Base-by-base conservation (phyloP, 192 early-diverging fungal genomes). In the Diversispora epigaea region DNA sequence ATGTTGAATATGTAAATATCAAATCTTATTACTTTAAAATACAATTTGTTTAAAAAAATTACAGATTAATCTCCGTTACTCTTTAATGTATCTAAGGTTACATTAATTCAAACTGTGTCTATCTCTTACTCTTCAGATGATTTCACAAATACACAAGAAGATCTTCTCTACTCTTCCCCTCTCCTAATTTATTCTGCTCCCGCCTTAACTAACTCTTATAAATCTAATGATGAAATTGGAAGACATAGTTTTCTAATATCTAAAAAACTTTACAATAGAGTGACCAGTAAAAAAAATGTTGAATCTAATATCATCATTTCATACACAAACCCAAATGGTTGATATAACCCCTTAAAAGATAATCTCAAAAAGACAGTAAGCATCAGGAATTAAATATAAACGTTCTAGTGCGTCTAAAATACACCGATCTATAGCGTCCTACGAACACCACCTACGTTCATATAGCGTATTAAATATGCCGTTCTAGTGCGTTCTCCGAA, bases 121-220 rank as follows among this genome's bases (percentile, higher is more conserved):
- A 32, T 32, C 2, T 32, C 25, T 32, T 52, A 52, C 10, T 52
- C 84, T 52, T 17, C 50, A 12, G 50, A 52, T 52, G 10, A 52
- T 52, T 17, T 1, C 3, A 17, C 50, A 12, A 52, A 17, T 52
- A 52, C 50, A 52, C 10, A 11, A 4, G 11, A 52, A 52, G 50
- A 52, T 4, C 50, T 52, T 52, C 50, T 52, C 4, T 52, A 17
- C 9, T 11, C 12, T 52, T 52, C 9, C 50, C 50, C 50, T 52
- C 3, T 17, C 9, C 9, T 52, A 17, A 52, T 52, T 52, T 52
- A 52, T 52, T 52, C 9, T 52, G 50, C 50, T 11, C 3, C 50
- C 12, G 11, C 50, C 17, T 11, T 52, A 11, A 52, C 50, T 12
- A 12, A 52, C 12, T 52, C 12, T 4, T 52, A 52, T 17, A 11